Evolutionary conservation across 768 basidiomycete species (phyloP), one percentile per base, ranked within the genome.

Genomic region (Gyrodon lividus): DNA sequence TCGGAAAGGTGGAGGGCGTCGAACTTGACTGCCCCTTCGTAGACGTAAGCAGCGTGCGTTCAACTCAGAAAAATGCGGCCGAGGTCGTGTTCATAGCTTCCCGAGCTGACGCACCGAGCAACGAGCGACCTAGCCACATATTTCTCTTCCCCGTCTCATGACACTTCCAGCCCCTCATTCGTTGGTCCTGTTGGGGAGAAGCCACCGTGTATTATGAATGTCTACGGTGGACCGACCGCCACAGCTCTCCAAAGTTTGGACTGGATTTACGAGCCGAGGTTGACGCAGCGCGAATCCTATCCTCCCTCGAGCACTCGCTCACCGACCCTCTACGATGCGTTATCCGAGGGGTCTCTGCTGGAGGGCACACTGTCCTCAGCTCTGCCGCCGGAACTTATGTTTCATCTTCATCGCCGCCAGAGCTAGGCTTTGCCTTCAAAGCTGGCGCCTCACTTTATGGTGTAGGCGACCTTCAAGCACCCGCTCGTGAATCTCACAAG

Each of bases 141-240:
- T 83, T 38, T 81, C 82, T 2, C 62, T 64, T 17, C 78, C 80
- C 6, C 66, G 67, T 44, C 70, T 79, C 2, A 69, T 79, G 48
- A 69, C 74, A 6, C 60, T 83, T 74, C 66, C 31, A 87, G 87
- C 58, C 82, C 83, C 0, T 62, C 71, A 1, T 87, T 81, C 59
- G 55, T 62, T 2, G 81, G 75, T 0, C 66, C 73, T 4, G 76
- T 62, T 28, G 75, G 72, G 6, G 82, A 84, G 64, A 73, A 72
- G 37, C 88, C 88, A 1, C 87, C 88, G 3, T 80, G 79, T 48
- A 70, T 87, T 5, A 65, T 86, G 5, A 64, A 73, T 35, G 75
- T 80, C 5, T 87, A 89, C 57, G 88, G 87, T 2, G 87, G 88
- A 1, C 88, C 87, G 0, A 88, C 84, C 0, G 63, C 53, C 2